These are phyloP conservation scores for Suillus variegatus DNA, from an alignment of 768 basidiomycete species.

Conservation along the genomic window DNA sequence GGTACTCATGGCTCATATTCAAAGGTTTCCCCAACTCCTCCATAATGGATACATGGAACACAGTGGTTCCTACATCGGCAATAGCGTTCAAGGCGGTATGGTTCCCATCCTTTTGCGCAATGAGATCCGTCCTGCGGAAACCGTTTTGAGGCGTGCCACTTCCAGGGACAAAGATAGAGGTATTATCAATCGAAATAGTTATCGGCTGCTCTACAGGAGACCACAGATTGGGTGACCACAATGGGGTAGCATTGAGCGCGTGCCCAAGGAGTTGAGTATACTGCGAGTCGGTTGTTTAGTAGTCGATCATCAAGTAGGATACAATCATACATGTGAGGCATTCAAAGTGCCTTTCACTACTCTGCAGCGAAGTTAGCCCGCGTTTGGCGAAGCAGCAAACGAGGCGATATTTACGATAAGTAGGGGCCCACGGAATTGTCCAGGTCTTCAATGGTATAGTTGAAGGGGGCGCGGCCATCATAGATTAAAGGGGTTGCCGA, in stretches of 20 bases:
- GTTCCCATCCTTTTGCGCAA: constrained; percentile 46
- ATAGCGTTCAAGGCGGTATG: constrained; percentile 37
- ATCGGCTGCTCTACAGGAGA: constrained; percentile 49
- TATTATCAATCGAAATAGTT: constrained; percentile 56
- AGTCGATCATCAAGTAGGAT: not conserved
- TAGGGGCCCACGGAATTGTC: constrained; percentile 52
- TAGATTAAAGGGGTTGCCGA: constrained; percentile 41
- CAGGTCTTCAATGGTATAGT: constrained; percentile 43
- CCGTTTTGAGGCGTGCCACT: constrained; percentile 45
- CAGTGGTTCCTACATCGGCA: constrained; percentile 45
- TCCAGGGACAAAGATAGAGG: constrained; percentile 57
- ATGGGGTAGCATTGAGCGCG: constrained; percentile 43
- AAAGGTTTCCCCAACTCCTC: constrained; percentile 42
- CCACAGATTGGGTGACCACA: constrained; percentile 42
- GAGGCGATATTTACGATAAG: constrained; percentile 45
- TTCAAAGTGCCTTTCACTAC: constrained; percentile 54
- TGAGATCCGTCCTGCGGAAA: constrained; percentile 61
- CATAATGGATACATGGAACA: constrained; percentile 53
- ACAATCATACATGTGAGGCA: constrained; percentile 48
- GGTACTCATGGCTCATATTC: constrained; percentile 61
- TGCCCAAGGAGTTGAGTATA: constrained; percentile 46
- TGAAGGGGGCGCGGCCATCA: constrained; percentile 54
- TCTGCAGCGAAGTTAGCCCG: constrained; percentile 29
- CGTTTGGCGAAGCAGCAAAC: not conserved
- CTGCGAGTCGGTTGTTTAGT: constrained; percentile 26